Evolutionary conservation across 371 early-diverging fungal genomes (phyloP).

Genomic region (Dichotomocladium elegans): DNA sequence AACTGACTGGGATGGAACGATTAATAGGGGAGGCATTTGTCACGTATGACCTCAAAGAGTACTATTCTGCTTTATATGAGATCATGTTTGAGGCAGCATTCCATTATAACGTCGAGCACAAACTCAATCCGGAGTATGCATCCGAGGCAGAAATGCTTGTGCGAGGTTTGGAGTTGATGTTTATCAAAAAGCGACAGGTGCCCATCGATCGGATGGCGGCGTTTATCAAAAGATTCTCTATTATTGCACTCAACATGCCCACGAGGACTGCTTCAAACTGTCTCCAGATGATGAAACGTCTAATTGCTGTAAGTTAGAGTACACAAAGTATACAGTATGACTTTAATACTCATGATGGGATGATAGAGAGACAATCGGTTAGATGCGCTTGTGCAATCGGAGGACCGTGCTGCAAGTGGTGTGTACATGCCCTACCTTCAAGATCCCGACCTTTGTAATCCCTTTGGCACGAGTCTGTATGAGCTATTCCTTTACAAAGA

Average conservation of each 20-base stretch:
- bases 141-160: constrained; percentile 77
- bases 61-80: constrained; percentile 76
- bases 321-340: constrained; percentile 8
- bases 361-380: constrained; percentile 66
- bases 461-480: constrained; percentile 85
- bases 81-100: constrained; percentile 68
- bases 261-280: constrained; percentile 35
- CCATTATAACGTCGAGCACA: constrained; percentile 61
- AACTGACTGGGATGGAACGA: background rate
- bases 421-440: constrained; percentile 77
- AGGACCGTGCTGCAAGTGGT: constrained; percentile 77
- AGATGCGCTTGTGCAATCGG: constrained; percentile 78
- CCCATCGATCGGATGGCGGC: constrained; percentile 69
- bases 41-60: constrained; percentile 85
- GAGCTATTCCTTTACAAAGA: constrained; percentile 76
- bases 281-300: constrained; percentile 28
- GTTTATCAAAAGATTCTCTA: constrained; percentile 62
- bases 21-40: constrained; percentile 65
- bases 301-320: constrained; percentile 26
- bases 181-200: constrained; percentile 72
- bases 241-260: constrained; percentile 51
- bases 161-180: constrained; percentile 77
- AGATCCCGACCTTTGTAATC: constrained; percentile 93
- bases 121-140: constrained; percentile 32
- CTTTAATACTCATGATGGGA: too few species aligned